Evolutionary conservation across 2,329 filamentous ascomycete genomes (phyloP), one percentile per base, ranked within the genome.

Genomic region (Gaeumannomyces tritici): DNA sequence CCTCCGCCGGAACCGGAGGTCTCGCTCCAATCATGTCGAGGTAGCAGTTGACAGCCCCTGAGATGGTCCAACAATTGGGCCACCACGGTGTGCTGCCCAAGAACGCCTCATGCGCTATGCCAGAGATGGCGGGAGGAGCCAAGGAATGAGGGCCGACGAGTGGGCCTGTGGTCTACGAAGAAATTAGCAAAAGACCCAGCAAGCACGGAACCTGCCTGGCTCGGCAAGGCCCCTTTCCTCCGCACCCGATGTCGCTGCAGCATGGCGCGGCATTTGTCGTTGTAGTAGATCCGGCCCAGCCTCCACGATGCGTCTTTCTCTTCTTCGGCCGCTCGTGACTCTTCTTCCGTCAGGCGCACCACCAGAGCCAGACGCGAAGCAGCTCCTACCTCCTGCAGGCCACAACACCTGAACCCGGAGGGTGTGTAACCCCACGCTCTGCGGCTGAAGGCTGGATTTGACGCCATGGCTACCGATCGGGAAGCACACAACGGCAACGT

Each of bases 401-500:
- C 8, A n/a, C 42, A 24, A 51, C 4, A 47, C 42, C 42, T 8
- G 13, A 9, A 51, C 42, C 42, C 7, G 24, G 42, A 51, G 42
- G 42, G 42, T 51, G 42, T 51, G 42, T 24, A 51, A 24, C 21
- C 42, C 42, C 21, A 51, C 9, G 21, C 42, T 51, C 42, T 9
- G 42, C 21, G 42, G 42, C 42, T 51, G 42, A 51, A 24, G 18
- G 42, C n/a, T n/a, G 21, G 15, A 31, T 42, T 33, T 29, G 59
- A 31, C 4, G 12, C 59, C 13, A 60, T 60, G 59, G 47, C 59
- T 29, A 21, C n/a, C 54, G 35, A 60, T 35, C 61, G 59, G 64
- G 62, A n/a, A 58, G 31, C 33, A 69, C 42, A 11, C 31, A 27
- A 8, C 26, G 47, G 59, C 59, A 24, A 60, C 24, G 42, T 28